Conservation (phyloP, 2,329 filamentous ascomycete genomes). For the Phoma herbarum region DNA sequence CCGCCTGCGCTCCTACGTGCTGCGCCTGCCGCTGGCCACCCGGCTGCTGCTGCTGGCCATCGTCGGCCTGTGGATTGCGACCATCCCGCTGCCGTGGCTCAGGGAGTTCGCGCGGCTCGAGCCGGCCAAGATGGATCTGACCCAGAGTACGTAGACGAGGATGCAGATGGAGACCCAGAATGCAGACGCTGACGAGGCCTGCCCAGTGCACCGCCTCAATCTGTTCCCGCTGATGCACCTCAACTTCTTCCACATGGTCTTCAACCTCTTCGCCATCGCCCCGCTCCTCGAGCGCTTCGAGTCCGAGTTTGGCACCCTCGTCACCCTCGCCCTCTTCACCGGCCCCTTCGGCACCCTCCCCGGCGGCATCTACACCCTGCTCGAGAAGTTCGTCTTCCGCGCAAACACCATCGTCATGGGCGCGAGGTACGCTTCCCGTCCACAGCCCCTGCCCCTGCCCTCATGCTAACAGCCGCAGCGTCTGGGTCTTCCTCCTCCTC, state of each 20-base stretch:
- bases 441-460: not conserved
- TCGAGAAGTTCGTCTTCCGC: constrained; percentile 77
- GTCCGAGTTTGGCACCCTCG: constrained; percentile 87
- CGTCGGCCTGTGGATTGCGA: constrained; percentile 72
- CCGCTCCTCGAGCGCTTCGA: constrained; percentile 96
- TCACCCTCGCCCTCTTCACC: constrained; percentile 85
- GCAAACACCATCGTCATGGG: constrained; percentile 80
- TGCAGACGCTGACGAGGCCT: not conserved
- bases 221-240: constrained; percentile 89
- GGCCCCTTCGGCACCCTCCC: constrained; percentile 75
- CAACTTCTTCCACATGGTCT: constrained; percentile 78
- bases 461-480: constrained; percentile 59
- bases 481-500: constrained; percentile 92
- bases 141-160: constrained; percentile 67
- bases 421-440: constrained; percentile 71
- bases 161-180: not conserved
- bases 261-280: constrained; percentile 81
- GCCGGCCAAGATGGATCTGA: constrained; percentile 76
- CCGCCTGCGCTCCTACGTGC: constrained; percentile 80
- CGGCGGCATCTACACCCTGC: constrained; percentile 78
- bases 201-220: constrained; percentile 86
- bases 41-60: constrained; percentile 74
- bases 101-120: constrained; percentile 80
- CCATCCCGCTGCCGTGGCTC: constrained; percentile 76
- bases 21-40: constrained; percentile 88